A percentile compares a stretch with the other conserved stretches of the same genome.
phyloP scores from a whole-genome alignment of 768 basidiomycete genomes.

The Termitomyces sp. region DNA sequence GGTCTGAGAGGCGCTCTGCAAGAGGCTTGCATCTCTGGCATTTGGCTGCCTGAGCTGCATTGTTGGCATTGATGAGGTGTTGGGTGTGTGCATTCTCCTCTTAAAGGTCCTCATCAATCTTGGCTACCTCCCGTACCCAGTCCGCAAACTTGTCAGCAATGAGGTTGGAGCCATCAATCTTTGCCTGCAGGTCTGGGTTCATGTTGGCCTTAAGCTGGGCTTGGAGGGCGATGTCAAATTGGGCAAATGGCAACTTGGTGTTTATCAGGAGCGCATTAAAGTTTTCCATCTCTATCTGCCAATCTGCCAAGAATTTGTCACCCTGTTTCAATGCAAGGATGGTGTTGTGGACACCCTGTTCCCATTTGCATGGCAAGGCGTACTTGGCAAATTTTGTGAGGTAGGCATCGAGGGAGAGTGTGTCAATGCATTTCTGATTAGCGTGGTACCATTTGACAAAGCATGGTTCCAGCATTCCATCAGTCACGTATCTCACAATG shows the following conservation, averaged over 20 bases:
- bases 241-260: neutral
- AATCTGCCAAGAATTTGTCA: neutral
- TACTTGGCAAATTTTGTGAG: too few species aligned
- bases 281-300: neutral
- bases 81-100: neutral
- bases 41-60: neutral
- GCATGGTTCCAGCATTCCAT: too few species aligned
- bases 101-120: neutral
- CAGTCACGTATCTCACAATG: too few species aligned
- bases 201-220: constrained; percentile 2
- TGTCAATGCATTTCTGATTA: too few species aligned
- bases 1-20: neutral
- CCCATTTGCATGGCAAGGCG: too few species aligned
- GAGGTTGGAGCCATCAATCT: neutral
- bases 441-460: too few species aligned
- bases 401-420: too few species aligned
- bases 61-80: neutral
- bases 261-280: neutral
- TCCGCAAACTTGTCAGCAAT: neutral
- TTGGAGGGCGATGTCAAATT: neutral
- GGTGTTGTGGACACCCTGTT: neutral
- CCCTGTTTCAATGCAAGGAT: neutral
- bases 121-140: neutral
- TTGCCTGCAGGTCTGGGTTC: neutral
- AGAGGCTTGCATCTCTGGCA: neutral